Base-by-base conservation (phyloP, 164 flowering plant genomes). In the Dillenia turbinata region DNA sequence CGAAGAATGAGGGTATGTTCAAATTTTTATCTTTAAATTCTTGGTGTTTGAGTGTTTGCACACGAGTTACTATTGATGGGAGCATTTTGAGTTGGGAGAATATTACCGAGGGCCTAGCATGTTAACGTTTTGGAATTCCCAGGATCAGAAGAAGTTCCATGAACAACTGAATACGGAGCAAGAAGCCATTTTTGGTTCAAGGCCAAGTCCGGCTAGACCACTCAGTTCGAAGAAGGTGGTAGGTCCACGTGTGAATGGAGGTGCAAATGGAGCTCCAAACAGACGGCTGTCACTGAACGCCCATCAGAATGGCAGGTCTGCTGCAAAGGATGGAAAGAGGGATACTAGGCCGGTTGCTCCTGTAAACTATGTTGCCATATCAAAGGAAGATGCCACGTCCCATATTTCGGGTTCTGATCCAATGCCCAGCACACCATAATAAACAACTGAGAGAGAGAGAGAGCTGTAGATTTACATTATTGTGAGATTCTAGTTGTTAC, bases 141-240 rank as follows among this genome's bases (percentile, higher is more conserved):
- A 94, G 99, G 99, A 95, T 56, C 90, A 85, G 71, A 95, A 95
- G 69, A 85, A 84, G 67, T 84, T 66, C 71, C 81, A 83, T 2
- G 99, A 92, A 66, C 96, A 84, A 80, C 64, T 83, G 65, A 79
- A 59, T 76, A 80, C 89, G 15, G 99, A 91, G 64, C 97, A 81
- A 69, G 99, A 94, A 61, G 44, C 82, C 58, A 64, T 73, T 8
- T 85, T 91, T 50, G 85, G 92, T 45, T 81, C 97, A 63, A 85
- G 81, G 67, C 92, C 91, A 17, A 95, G 92, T 75, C 97, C 97
- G 17, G 84, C 68, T 61, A 80, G 91, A 63, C 79, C 85, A 13
- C 73, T 70, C 59, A 78, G 83, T 47, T 65, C 83, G 9, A 89
- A 88, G 77, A 95, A 89, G 80, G 85, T 77, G 60, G 89, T 71